Conservation (phyloP, 768 basidiomycete species). For the Dioszegia crocea region DNA sequence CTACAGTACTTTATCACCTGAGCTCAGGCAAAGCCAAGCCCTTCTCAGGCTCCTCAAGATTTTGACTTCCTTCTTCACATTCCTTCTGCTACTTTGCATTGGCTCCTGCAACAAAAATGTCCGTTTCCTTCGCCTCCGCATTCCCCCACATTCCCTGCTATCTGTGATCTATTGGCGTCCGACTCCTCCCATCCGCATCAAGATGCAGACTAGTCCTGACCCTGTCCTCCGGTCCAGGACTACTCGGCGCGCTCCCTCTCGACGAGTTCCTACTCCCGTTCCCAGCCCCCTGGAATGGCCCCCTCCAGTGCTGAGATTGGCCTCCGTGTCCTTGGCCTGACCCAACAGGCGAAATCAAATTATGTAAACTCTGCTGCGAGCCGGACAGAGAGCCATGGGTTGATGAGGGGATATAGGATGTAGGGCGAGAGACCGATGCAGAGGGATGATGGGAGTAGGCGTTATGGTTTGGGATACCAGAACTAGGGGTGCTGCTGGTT, state of each 20-base stretch:
- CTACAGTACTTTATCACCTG: no score
- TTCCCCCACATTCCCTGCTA: background rate
- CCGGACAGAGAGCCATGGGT: background rate
- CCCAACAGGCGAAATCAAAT: background rate
- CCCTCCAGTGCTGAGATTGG: slow-evolving; percentile 12
- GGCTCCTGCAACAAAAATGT: no score
- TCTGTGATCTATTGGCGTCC: slow-evolving; percentile 31
- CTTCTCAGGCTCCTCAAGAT: no score
- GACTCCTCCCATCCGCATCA: slow-evolving; percentile 27
- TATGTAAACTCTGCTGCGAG: slow-evolving; percentile 15
- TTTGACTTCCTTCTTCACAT: no score
- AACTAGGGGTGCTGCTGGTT: background rate
- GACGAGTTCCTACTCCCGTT: slow-evolving; percentile 26
- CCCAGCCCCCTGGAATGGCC: slow-evolving; percentile 33
- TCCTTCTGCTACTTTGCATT: no score
- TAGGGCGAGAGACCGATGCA: background rate
- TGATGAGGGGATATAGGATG: slow-evolving; percentile 4
- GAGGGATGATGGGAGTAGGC: background rate
- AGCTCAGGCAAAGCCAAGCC: no score
- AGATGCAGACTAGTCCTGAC: slow-evolving; percentile 22
- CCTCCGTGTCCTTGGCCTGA: background rate
- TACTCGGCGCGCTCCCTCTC: slow-evolving; percentile 30
- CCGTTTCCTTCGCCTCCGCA: no score
- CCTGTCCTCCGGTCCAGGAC: slow-evolving; percentile 31
- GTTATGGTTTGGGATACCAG: background rate